A percentile compares a stretch with the other conserved stretches of the same genome.
Evolutionary conservation across 306 rosid species (phyloP).

Genomic region (Fagus crenata): DNA sequence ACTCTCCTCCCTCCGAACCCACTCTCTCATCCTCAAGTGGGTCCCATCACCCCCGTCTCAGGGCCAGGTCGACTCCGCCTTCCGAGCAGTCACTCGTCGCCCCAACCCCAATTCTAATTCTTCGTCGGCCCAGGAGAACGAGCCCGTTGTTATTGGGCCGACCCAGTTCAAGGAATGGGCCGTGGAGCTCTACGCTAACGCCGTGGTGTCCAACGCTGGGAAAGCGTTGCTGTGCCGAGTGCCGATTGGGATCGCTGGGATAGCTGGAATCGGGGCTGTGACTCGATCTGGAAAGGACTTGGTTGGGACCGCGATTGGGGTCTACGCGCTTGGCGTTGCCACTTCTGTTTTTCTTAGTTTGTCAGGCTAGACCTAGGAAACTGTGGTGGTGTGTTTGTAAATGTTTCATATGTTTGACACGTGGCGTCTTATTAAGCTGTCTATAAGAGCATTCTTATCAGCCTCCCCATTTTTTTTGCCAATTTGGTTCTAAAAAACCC

Average conservation of each 20-base stretch:
- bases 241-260: slow-evolving; percentile 74
- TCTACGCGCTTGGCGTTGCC: slow-evolving; percentile 67
- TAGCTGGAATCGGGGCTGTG: slow-evolving; percentile 61
- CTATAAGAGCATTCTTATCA: too few relatives aligned
- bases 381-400: neutral
- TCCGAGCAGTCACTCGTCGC: slow-evolving; percentile 34
- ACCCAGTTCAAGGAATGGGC: slow-evolving; percentile 68
- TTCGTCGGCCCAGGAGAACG: too few relatives aligned
- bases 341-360: slow-evolving; percentile 52
- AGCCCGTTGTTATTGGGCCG: slow-evolving; percentile 23
- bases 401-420: too few relatives aligned
- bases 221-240: slow-evolving; percentile 52
- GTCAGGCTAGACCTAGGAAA: slow-evolving; percentile 27
- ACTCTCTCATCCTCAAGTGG: slow-evolving; percentile 61
- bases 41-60: slow-evolving; percentile 58
- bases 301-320: slow-evolving; percentile 59
- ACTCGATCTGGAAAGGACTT: slow-evolving; percentile 47
- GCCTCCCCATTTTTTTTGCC: too few relatives aligned
- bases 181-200: slow-evolving; percentile 49
- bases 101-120: too few relatives aligned
- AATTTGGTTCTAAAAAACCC: too few relatives aligned
- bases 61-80: slow-evolving; percentile 62
- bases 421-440: too few relatives aligned
- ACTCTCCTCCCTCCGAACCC: slow-evolving; percentile 36
- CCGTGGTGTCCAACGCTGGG: slow-evolving; percentile 46